phyloP scores from a whole-genome alignment of 768 basidiomycete genomes.

The Xerocomus brunneocitrinus region DNA sequence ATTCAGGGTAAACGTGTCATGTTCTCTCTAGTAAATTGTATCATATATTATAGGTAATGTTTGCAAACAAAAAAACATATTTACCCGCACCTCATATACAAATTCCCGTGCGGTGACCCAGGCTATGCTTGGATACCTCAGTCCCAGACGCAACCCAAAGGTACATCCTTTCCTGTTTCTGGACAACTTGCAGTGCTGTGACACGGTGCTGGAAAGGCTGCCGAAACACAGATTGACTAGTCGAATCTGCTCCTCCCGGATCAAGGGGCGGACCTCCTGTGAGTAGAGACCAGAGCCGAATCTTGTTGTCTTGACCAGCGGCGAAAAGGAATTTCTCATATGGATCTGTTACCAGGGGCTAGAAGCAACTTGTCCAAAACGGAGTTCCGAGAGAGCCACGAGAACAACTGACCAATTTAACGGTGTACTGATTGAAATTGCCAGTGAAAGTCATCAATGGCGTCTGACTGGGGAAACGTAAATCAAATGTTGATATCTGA shows the following conservation, averaged over 20 bases:
- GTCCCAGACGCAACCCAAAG: constrained; percentile 53
- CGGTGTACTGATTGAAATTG: constrained; percentile 52
- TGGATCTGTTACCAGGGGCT: constrained; percentile 64
- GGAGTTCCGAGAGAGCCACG: background rate
- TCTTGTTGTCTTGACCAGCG: constrained; percentile 59
- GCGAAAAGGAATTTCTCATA: constrained; percentile 58
- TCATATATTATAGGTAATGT: background rate
- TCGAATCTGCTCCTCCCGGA: constrained; percentile 1
- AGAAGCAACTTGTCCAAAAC: constrained; percentile 4
- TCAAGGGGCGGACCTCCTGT: constrained; percentile 39
- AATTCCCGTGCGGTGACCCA: constrained; percentile 38
- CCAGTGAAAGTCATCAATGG: constrained; percentile 50
- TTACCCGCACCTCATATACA: background rate
- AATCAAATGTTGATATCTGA: constrained; percentile 59
- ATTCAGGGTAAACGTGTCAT: background rate
- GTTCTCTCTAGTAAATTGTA: constrained; percentile 11
- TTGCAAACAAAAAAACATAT: background rate
- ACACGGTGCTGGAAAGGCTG: constrained; percentile 36
- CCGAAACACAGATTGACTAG: constrained; percentile 30
- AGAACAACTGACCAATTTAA: constrained; percentile 43
- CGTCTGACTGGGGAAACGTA: constrained; percentile 45
- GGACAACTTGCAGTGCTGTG: constrained; percentile 46
- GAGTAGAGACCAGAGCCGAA: constrained; percentile 66
- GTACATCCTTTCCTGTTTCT: constrained; percentile 36
- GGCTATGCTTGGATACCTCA: constrained; percentile 43